These are phyloP conservation scores for Nicotiana tabacum DNA, from an alignment of 257 asterid species.

Conservation along the genomic window DNA sequence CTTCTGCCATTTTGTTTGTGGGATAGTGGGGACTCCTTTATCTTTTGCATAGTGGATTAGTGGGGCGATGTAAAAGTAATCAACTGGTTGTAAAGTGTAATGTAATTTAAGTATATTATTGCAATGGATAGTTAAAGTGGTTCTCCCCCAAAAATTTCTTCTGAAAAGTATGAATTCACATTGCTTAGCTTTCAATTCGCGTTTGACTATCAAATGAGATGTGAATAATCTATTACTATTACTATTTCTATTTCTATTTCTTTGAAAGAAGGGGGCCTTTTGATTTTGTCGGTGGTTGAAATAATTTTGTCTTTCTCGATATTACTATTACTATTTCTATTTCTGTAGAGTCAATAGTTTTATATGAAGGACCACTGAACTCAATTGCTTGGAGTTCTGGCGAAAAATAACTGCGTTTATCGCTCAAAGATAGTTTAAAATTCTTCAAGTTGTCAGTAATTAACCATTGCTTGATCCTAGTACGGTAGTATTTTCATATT, in stretches of 20 bases:
- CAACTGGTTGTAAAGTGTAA: conserved; percentile 15
- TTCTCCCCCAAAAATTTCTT: neutral
- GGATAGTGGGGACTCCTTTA: conserved; percentile 34
- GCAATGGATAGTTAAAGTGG: conserved; percentile 20
- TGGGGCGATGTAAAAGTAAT: conserved; percentile 20
- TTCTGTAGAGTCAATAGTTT: no score
- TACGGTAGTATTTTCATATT: neutral
- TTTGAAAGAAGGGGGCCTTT: no score
- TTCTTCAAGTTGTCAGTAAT: neutral
- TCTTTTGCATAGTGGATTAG: conserved; percentile 28
- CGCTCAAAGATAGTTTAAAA: neutral
- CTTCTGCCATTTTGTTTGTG: conserved; percentile 22
- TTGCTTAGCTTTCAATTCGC: no score
- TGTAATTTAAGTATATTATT: conserved; percentile 11
- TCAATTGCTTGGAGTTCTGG: neutral
- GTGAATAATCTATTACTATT: no score
- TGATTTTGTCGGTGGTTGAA: no score
- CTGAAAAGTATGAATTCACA: neutral
- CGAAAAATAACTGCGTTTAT: neutral
- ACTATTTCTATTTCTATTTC: no score
- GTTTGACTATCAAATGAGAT: no score
- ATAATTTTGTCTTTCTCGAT: neutral
- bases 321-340: no score
- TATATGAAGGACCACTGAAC: no score
- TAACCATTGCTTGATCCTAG: neutral